Evolutionary conservation across 805 yeast species (phyloP), one percentile per base, ranked within the genome.

Genomic region (Nakazawaea wyomingensis): DNA sequence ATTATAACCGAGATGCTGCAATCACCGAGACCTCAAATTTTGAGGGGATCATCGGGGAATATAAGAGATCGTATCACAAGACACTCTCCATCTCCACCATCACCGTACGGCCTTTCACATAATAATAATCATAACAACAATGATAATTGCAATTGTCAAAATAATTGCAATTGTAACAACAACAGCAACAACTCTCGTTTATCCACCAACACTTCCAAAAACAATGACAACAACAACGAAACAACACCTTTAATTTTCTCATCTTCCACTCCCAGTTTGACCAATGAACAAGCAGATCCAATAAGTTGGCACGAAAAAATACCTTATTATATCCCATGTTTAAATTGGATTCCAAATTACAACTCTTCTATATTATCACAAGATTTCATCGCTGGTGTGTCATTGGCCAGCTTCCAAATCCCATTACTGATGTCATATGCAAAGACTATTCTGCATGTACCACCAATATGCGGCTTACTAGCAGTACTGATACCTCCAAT

Each of bases 381-480:
- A 17, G 99, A 91, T 55, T 54, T 85, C 7, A 62, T 83, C 14
- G 95, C 96, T 2, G 98, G 99, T 0, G 54, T 88, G 4, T 81
- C 97, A 0, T 61, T 90, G 28, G 96, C 96, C 0, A 82, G 93
- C 4, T 91, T 89, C 62, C 97, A 90, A 59, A 78, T 91, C 38
- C 98, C 99, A 1, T 66, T 91, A 42, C 83, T 89, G 48, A 71
- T 82, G 73, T 76, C 85, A 2, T 84, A 84, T 54, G 93, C 96
- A 3, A 81, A 87, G 0, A 81, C 95, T 0, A 68, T 89, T 35
- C 95, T 96, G 2, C 87, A 82, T 53, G 82, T 87, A 10, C 91
- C 93, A 9, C 86, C 96, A 0, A 60, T 83, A 2, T 78, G 84
- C 50, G 96, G 96, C 0, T 66, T 90, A 7, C 75, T 81, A 50